Base-by-base conservation (phyloP, 202 grass and related monocot genomes). In the Thinopyrum obtusiflorum region DNA sequence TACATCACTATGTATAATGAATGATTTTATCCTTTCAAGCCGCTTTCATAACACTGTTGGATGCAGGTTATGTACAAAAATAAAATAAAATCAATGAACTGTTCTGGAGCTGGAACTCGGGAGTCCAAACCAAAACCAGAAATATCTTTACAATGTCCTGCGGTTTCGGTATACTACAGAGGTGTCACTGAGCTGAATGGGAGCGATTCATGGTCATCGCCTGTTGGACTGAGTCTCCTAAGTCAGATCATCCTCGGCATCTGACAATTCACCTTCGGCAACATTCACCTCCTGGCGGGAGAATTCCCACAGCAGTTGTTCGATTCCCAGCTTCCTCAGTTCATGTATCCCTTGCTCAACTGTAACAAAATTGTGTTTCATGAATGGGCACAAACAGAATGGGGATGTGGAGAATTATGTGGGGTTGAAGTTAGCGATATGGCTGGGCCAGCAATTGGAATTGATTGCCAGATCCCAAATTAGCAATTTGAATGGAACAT, bases 231-330 rank as follows among this genome's bases (percentile, higher is more conserved):
- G 57, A 51, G 20, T 60, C 17, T 51, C 65, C 79, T 86, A 91
- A 4, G 89, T 85, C 55, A 91, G 85, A 62, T 85, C 89, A 39
- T 85, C 89, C 33, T 90, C 89, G 5, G 59, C 76, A 7, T 90
- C 89, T 0, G 89, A 87, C 0, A 39, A 77, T 21, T 70, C 68
- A 8, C 36, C 73, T 46, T 61, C 37, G 29, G 44, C 80, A 4
- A 80, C 89, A 6, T 12, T 70, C 61, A 9, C 67, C 79, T 80
- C 96, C 12, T 85, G 86, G 33, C 89, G 88, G 11, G 93, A 98
- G 67, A 92, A 80, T 80, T 95, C 96, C 96, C 96, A 98, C 28
- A 98, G 33, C 46, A 92, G 84, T 11, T 92, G 89, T 73, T 95
- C 96, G 40, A 98, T 94, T 25, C 93, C 89, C 53, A 95, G 65